Base-by-base conservation (phyloP, 345 rosid species). In the Brassica nigra region DNA sequence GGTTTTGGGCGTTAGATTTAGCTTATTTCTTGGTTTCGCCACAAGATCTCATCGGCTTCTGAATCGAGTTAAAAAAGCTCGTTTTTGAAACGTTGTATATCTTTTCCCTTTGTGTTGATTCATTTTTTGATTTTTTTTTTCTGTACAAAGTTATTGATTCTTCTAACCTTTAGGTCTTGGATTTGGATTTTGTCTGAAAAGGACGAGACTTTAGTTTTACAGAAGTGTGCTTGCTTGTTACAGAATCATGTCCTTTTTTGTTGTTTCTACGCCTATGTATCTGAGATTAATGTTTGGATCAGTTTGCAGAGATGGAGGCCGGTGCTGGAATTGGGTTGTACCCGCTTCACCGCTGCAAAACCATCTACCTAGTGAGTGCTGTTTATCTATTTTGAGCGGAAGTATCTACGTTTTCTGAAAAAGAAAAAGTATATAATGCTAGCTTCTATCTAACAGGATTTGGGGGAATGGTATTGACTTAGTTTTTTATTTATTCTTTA, bases 261-360 rank as follows among this genome's bases (percentile, higher is more conserved):
- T 6, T 71, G 33, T 64, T 62, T 64, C 37, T 61, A 18, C 34
- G 36, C 44, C 62, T 42, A 10, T 18, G 37, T 9, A 11, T 67
- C 34, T n/a, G n/a, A 8, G 47, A 6, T 61, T 23, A 14, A 5
- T 4, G 1, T 47, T 74, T 58, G 71, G 66, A 65, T 76, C 71
- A 78, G 83, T 73, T 79, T 82, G 91, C 91, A 90, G 94, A 69
- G 49, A 95, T 95, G 99, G 97, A 88, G 76, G 34, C 87, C 69
- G 84, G 80, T 65, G 88, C 87, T 68, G 87, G 89, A 77, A 83
- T 88, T 31, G 86, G 93, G 78, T 74, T 95, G 88, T 95, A 86
- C 82, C 99, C 99, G 0, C 84, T 88, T 83, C 97, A 95, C 82
- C 95, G 96, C 78, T 95, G 98, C 94, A 95, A 95, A 80, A 95